phyloP scores from a whole-genome alignment of 2,329 filamentous ascomycete species.

The Phyllosticta ampelicida region DNA sequence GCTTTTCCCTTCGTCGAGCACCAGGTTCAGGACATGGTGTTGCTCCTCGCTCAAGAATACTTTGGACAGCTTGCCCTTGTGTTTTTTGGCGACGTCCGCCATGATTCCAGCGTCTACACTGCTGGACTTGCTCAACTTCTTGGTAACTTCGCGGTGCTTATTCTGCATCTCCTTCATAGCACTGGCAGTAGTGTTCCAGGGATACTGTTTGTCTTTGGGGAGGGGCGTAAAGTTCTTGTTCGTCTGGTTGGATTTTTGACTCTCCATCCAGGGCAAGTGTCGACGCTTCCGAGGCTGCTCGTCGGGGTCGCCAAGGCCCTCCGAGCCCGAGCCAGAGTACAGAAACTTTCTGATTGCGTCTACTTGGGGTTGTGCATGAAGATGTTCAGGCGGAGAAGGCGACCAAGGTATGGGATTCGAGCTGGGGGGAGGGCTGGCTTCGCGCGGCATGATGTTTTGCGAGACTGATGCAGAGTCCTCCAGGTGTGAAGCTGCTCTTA shows the following conservation, averaged over 20 bases:
- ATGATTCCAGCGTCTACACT: conserved; percentile 19
- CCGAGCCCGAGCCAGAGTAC: conserved; percentile 10
- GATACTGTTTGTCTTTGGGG: conserved; percentile 31
- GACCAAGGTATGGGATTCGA: conserved; percentile 62
- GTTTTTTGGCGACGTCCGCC: conserved; percentile 39
- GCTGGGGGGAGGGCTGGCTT: conserved; percentile 31
- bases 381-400: conserved; percentile 46
- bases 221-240: conserved; percentile 35
- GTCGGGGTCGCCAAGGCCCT: neutral
- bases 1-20: conserved; percentile 69
- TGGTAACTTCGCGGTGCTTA: conserved; percentile 53
- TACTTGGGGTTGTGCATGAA: conserved; percentile 21
- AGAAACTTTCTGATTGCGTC: neutral
- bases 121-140: conserved; percentile 37
- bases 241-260: conserved; percentile 29
- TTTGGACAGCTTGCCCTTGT: conserved; percentile 37
- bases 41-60: conserved; percentile 81
- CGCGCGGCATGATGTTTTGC: conserved; percentile 16
- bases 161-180: conserved; percentile 69
- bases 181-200: conserved; percentile 66
- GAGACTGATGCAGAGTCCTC: neutral
- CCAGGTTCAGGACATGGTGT: conserved; percentile 68
- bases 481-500: neutral
- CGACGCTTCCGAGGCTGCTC: conserved; percentile 47
- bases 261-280: conserved; percentile 49